Evolutionary conservation across 2,329 filamentous ascomycete genomes (phyloP), one percentile per base, ranked within the genome.

Genomic region (Sporothrix pseudoabietina): DNA sequence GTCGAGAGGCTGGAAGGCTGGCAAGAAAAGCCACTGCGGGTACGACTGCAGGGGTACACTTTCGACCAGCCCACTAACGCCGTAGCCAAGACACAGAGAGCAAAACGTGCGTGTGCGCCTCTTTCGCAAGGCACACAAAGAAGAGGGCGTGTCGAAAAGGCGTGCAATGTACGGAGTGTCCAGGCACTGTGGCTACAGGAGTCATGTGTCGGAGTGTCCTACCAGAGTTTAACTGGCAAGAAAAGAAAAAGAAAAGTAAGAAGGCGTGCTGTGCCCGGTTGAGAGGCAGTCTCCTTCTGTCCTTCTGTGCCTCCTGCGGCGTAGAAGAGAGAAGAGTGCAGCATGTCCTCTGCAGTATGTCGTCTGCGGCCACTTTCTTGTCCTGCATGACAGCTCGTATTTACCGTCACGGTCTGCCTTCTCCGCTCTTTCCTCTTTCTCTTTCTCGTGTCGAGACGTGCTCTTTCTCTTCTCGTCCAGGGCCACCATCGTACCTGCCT

Each of bases 381-480:
- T 41, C 39, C 57, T 63, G 57, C 35, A 63, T 47, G 39, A 65
- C 61, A 47, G 39, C 39, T 47, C 19, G 35, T 63, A 63, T 63
- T 63, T 26, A 26, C 26, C 26, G 26, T 26, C 26, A 26, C 26
- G 26, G 26, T 26, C 26, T 1, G 16, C 30, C 55, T 59, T 14
- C 14, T 59, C 2, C 30, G 16, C 6, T 59, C 30, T n/a, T 59
- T 39, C 55, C 8, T 39, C 19, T 52, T 52, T 16, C 3, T 3
- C 47, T 19, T 16, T n/a, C 14, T 19, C 14, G 1, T 14, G 14
- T 49, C 44, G 44, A 49, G 44, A 49, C 1, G 4, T 55, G n/a
- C 52, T 26, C n/a, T 55, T 55, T 26, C 22, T 26, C n/a, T 26
- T 26, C 5, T 55, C n/a, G 44, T 14, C 10, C 44, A 49, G 41